A percentile compares a stretch with the other conserved stretches of the same genome.
These are phyloP conservation scores for Botrytis galanthina DNA, from an alignment of 2,329 filamentous ascomycete genomes.

Conservation along the genomic window DNA sequence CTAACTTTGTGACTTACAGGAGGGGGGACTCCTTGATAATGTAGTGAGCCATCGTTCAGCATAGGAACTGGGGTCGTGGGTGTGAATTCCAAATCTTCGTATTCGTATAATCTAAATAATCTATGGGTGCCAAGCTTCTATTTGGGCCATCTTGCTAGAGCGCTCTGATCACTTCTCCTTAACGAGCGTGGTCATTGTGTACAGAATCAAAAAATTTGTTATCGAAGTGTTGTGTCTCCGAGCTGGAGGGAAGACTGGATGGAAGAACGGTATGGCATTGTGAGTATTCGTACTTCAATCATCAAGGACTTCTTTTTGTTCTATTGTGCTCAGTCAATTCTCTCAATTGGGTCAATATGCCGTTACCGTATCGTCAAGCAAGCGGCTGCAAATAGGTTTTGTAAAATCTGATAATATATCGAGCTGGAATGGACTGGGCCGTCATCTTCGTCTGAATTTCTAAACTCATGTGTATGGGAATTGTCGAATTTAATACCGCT, in stretches of 20 bases:
- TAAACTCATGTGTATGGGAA: background rate
- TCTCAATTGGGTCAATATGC: background rate
- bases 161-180: background rate
- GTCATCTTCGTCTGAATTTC: background rate
- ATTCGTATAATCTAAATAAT: background rate
- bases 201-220: background rate
- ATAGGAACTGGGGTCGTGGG: background rate
- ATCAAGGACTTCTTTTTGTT: background rate
- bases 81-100: background rate
- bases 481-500: background rate
- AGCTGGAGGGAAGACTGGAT: background rate
- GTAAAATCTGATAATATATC: background rate
- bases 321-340: background rate
- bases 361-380: accelerated
- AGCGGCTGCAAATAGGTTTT: too few species aligned
- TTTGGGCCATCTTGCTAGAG: background rate
- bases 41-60: background rate
- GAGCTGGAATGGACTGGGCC: background rate
- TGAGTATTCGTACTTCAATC: background rate
- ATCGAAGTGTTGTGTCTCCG: background rate
- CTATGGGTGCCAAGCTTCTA: background rate
- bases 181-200: background rate
- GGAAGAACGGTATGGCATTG: background rate
- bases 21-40: background rate
- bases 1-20: background rate